Evolutionary conservation across 2,329 filamentous ascomycete genomes (phyloP).

Genomic region (Beauveria australis): DNA sequence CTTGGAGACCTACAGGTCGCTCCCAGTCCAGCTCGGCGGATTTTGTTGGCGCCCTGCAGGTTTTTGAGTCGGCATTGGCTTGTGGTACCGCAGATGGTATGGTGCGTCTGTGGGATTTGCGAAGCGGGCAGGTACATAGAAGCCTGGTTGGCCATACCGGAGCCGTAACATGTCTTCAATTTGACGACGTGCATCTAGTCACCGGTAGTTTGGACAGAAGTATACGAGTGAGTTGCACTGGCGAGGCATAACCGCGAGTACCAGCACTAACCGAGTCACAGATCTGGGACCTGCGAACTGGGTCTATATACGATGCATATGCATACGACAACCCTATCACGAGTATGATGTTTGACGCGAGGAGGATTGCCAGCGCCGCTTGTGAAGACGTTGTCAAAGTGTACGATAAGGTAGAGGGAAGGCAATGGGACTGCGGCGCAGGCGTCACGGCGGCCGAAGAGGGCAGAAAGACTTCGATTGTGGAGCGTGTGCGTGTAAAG

Average conservation of each 20-base stretch:
- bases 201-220: slow-evolving; percentile 90
- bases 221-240: slow-evolving; percentile 64
- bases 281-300: slow-evolving; percentile 98
- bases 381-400: slow-evolving; percentile 94
- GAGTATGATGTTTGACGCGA: slow-evolving; percentile 93
- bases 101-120: slow-evolving; percentile 92
- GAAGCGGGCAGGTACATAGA: slow-evolving; percentile 93
- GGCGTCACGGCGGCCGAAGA: slow-evolving; percentile 64
- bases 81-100: slow-evolving; percentile 97
- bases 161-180: slow-evolving; percentile 87
- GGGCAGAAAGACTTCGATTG: slow-evolving; percentile 54
- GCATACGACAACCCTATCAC: slow-evolving; percentile 89
- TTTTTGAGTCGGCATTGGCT: slow-evolving; percentile 90
- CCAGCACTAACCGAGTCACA: slow-evolving; percentile 29
- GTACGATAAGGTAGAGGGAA: slow-evolving; percentile 92
- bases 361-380: slow-evolving; percentile 82
- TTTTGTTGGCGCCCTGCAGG: slow-evolving; percentile 90
- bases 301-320: slow-evolving; percentile 90
- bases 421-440: slow-evolving; percentile 93
- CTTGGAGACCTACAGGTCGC: slow-evolving; percentile 68
- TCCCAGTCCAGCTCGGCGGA: slow-evolving; percentile 60
- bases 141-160: slow-evolving; percentile 94
- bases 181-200: slow-evolving; percentile 90
- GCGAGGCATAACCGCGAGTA: not conserved
- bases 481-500: slow-evolving; percentile 83